Percentiles rank a stretch among this genome's conserved stretches.
Conservation (phyloP, 2,329 filamentous ascomycete genomes). For the Grosmannia serpens region DNA sequence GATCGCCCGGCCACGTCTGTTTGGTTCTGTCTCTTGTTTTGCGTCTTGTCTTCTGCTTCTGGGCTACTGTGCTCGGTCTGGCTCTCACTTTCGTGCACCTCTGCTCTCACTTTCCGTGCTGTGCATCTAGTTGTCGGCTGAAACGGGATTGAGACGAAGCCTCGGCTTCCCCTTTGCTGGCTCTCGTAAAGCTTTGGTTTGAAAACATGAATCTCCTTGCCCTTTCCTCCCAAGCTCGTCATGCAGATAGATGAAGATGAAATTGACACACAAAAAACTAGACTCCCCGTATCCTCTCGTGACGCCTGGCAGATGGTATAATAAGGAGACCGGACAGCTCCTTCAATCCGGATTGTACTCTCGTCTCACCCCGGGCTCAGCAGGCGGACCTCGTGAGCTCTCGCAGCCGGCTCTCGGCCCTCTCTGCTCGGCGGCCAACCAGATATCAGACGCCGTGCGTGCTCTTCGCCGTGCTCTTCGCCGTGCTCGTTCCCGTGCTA, state of each 20-base stretch:
- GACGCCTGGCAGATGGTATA: background rate
- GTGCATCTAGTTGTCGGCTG: too few relatives aligned
- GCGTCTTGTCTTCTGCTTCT: too few relatives aligned
- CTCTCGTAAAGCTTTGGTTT: background rate
- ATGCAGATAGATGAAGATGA: background rate
- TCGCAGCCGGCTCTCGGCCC: background rate
- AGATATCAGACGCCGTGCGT: background rate
- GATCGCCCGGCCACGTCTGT: background rate
- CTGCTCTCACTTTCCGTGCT: too few relatives aligned
- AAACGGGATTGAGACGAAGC: background rate
- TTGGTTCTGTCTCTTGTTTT: too few relatives aligned
- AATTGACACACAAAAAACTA: background rate
- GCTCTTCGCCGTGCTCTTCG: too few relatives aligned
- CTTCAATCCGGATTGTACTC: background rate
- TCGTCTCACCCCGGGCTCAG: background rate
- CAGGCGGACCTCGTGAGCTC: background rate
- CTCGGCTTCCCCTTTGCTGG: too few relatives aligned
- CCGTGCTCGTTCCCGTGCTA: constrained; percentile 15
- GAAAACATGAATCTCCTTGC: background rate
- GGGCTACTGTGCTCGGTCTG: too few relatives aligned
- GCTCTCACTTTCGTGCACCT: too few relatives aligned
- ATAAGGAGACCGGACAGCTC: background rate
- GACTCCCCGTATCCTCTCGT: background rate
- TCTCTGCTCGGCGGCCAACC: background rate
- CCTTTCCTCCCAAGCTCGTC: background rate